Evolutionary conservation across 2,329 filamentous ascomycete species (phyloP), one percentile per base, ranked within the genome.

Genomic region (Fusarium lyarnte): DNA sequence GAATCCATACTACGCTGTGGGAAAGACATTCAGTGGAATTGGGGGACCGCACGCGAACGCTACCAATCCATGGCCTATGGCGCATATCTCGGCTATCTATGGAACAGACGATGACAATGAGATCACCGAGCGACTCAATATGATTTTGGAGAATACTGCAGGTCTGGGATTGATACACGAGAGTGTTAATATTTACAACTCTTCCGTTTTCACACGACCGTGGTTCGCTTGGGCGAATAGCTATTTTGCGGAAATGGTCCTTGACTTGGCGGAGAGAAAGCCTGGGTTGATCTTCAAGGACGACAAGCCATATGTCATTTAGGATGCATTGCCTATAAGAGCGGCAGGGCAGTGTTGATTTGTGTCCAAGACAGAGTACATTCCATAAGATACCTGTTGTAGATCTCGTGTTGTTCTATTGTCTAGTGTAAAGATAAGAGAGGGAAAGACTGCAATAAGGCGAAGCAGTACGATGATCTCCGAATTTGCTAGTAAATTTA

Each of bases 161-260:
- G 68, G 68, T 0, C 10, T 70, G 0, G 68, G 68, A 0, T 10
- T 70, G 12, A 67, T 70, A 3, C 68, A 70, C 8, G 68, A 70
- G 16, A 70, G 68, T 41, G 62, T 70, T 0, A 70, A 66, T 6
- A 67, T 70, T 0, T 70, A 70, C 6, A 70, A 70, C 25, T 70
- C 68, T 5, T 43, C 61, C 1, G 67, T 47, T 0, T 70, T 70
- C 2, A 70, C 68, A 1, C 60, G 68, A 1, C 67, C 68, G 2
- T 70, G 68, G 68, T 70, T 70, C 19, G 68, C 68, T 1, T 70
- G 68, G 68, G 68, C 68, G 1, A 70, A 70, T 1, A 70, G 68
- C 4, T 70, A 70, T 12, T 70, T 70, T 19, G 68, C 68, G 0
- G 68, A 70, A 1, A 70, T 70, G 68, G 35, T 70, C 5, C 62